Evolutionary conservation across 2,329 filamentous ascomycete genomes (phyloP), one percentile per base, ranked within the genome.

Genomic region (Nemania bipapillata): DNA sequence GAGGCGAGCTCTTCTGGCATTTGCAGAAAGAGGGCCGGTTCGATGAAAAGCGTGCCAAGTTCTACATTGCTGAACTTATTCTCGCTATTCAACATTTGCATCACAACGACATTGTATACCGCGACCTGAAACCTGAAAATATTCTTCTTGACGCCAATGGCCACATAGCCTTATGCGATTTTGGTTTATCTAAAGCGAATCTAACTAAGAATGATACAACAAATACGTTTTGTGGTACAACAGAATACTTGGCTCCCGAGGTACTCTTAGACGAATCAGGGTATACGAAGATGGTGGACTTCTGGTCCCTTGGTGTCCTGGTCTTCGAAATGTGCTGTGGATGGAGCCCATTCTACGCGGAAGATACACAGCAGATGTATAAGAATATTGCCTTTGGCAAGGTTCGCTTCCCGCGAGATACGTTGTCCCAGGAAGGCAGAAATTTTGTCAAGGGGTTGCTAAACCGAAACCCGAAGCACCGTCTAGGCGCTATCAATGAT

Each of bases 261-360:
- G 96, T 98, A 2, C 86, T 99, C 15, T 84, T 99, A 52, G 96
- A 99, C 74, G 96, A 99, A 83, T 92, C 94, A 76, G 96, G 96
- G 37, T 99, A 99, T 81, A 98, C 96, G 63, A 98, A 98, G 83
- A 98, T 99, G 96, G 96, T 99, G 6, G 96, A 99, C 80, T 99
- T 98, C 80, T 99, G 96, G 96, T 99, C 96, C 1, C 86, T 99
- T 12, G 96, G 96, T 65, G 96, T 99, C 55, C 86, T 99, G 63
- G 96, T 99, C 1, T 99, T 99, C 76, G 96, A 99, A 81, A 99
- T 99, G 96, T 99, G 96, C 84, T 99, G 96, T 76, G 96, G 96
- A 37, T 99, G 96, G 96, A 97, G 94, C 76, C 96, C 96, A 0
- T 99, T 99, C 82, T 99, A 98, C 76, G 96, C 96, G 65, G 96